Evolutionary conservation across 306 rosid genomes (phyloP).

Genomic region (Sesbania bispinosa): DNA sequence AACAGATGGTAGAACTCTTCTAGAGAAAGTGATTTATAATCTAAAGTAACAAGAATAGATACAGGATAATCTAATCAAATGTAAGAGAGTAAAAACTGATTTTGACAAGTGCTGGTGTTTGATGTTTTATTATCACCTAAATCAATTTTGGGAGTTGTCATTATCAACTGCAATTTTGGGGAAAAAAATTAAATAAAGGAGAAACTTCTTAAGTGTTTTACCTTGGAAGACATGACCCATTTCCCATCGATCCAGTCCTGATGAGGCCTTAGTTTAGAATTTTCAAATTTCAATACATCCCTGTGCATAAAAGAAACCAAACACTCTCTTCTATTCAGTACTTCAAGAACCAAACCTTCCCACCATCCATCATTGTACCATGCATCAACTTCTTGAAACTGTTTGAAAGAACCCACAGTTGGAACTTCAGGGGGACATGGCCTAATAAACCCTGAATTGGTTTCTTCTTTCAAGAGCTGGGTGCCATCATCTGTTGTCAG

Average conservation of each 20-base stretch:
- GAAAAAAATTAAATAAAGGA: neutral
- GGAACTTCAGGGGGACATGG: slow-evolving; percentile 44
- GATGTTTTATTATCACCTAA: neutral
- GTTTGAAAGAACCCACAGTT: slow-evolving; percentile 4
- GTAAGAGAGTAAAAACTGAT: neutral
- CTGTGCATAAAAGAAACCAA: slow-evolving; percentile 36
- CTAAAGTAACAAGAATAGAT: neutral
- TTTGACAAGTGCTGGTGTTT: neutral
- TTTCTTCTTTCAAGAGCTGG: slow-evolving; percentile 38
- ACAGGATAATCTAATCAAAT: neutral
- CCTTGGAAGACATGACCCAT: slow-evolving; percentile 44
- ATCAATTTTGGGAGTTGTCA: neutral
- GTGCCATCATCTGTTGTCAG: slow-evolving; percentile 34
- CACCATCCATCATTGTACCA: slow-evolving; percentile 63
- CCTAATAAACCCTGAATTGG: slow-evolving; percentile 28
- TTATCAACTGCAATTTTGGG: neutral
- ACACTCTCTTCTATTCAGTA: slow-evolving; percentile 11
- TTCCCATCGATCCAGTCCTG: slow-evolving; percentile 45
- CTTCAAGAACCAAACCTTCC: slow-evolving; percentile 45
- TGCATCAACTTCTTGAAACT: slow-evolving; percentile 43
- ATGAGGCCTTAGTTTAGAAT: slow-evolving; percentile 40
- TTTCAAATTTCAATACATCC: slow-evolving; percentile 25
- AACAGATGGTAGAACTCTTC: neutral
- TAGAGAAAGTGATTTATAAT: neutral
- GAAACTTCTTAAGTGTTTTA: slow-evolving; percentile 20